Evolutionary conservation across 2,329 filamentous ascomycete genomes (phyloP), one percentile per base, ranked within the genome.

Genomic region (Fusarium sp.): DNA sequence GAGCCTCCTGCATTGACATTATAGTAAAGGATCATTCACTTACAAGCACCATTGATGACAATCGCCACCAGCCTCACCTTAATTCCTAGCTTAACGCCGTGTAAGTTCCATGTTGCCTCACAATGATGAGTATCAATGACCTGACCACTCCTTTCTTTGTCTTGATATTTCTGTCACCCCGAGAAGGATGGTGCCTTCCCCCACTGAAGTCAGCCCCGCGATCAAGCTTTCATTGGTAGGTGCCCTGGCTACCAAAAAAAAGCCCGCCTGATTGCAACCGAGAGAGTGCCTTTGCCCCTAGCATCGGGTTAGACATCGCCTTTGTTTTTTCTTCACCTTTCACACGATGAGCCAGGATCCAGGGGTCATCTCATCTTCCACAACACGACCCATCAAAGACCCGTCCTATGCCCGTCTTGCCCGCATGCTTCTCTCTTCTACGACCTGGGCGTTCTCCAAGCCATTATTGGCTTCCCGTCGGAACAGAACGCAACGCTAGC

Each of bases 221-320:
- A 64, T 69, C 66, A 67, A 58, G 37, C 67, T 64, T 13, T 67
- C 62, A 63, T 68, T 74, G 72, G 69, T 50, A 76, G 31, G 14
- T 66, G 67, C 68, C 74, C 71, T 71, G 64, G 72, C 68, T 58
- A 68, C 74, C 67, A 77, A 67, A 71, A 75, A 75, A 72, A 72
- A 69, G 75, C 64, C 77, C 72, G 71, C 72, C 69, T 78, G 69
- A 69, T 65, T 64, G 71, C 65, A 72, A 76, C 71, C 65, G 68
- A 74, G 35, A 64, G 56, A 52, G 48, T 31, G 27, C 48, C 56
- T 58, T 41, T 66, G 68, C 74, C 41, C 56, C 71, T 69, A 54
- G 29, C 39, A 39, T 29, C 45, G 13, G 35, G 31, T 39, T 35
- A 39, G 29, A 50, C 60, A 54, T 41, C 22, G 56, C 41, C 35